Base-by-base conservation (phyloP, 495 filamentous ascomycete genomes). In the Penicillium waksmanii region DNA sequence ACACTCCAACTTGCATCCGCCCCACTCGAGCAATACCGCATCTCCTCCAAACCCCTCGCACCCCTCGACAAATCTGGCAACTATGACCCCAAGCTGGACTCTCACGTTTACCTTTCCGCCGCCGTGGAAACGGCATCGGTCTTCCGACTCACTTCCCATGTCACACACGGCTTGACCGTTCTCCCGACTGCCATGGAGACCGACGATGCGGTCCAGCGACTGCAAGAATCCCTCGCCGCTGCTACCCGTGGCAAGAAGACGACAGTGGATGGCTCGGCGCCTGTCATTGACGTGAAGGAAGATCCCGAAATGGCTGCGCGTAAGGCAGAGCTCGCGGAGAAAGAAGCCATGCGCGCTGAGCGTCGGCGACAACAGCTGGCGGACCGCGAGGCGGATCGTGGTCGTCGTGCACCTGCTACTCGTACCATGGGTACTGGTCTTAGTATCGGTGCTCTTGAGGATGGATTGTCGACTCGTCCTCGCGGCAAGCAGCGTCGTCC, bases 251-350 rank as follows among this genome's bases (percentile, higher is more conserved):
- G 75, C 31, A 75, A 71, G 56, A 82, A 87, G 60, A 79, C 84
- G 54, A 86, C 86, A 15, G 86, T 79, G 6, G 83, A 89, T 61
- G 80, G 82, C 33, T 71, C 75, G 17, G 80, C 79, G 34, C 82
- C 80, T n/a, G 72, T 86, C 9, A 82, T 89, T 57, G 77, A 81
- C 53, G 76, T 87, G 42, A 83, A 77, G 59, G 86, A 87, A 58
- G 93, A 97, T 67, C 93, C 93, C 2, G 93, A 96, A 69, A 77
- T 92, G 15, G 86, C 87, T 49, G 88, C 89, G 77, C 84, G 82
- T 63, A 80, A 88, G 68, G 92, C 91, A 1, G 92, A 96, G 67
- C 53, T 83, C 25, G 84, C 86, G 12, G 89, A 93, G 74, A 87
- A 85, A 63, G 87, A 92, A 72, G 86, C 86, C 40, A 68, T 82